These are phyloP conservation scores for Diaporthe sp. DNA, from an alignment of 2,329 filamentous ascomycete species.

Conservation along the genomic window DNA sequence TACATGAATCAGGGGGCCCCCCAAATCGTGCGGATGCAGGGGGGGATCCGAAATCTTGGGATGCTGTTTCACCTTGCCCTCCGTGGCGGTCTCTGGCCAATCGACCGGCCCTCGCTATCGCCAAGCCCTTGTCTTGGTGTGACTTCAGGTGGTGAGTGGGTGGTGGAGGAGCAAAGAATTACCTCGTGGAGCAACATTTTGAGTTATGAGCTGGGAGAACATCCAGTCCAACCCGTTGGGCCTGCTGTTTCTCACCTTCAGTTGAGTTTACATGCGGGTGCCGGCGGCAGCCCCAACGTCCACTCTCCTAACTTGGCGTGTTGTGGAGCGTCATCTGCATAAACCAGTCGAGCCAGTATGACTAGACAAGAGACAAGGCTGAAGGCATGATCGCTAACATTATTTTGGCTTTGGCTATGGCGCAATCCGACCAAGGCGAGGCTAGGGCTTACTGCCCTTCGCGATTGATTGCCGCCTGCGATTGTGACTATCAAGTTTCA, in stretches of 20 bases:
- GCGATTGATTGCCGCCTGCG: conserved; percentile 18
- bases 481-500: conserved; percentile 29
- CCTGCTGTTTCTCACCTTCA: background rate
- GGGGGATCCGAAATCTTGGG: conserved; percentile 26
- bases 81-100: conserved; percentile 30
- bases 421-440: background rate
- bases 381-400: background rate
- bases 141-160: background rate
- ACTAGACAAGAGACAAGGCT: conserved; percentile 19
- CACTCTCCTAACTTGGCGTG: too few species aligned
- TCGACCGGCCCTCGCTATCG: conserved; percentile 20
- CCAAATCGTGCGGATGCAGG: conserved; percentile 26
- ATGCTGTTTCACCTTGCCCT: conserved; percentile 32
- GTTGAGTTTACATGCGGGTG: background rate
- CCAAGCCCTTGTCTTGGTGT: conserved; percentile 21
- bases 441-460: conserved; percentile 6
- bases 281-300: background rate
- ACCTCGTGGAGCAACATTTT: conserved; percentile 16
- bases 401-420: conserved; percentile 4
- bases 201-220: conserved; percentile 1
- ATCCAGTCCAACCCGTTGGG: conserved; percentile 9
- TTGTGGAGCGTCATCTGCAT: conserved; percentile 13
- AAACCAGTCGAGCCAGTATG: background rate
- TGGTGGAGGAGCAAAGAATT: background rate
- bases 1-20: conserved; percentile 28